Percentiles rank a stretch among this genome's conserved stretches.
Conservation (phyloP, 2,329 filamentous ascomycete species). For the Apiospora marii region DNA sequence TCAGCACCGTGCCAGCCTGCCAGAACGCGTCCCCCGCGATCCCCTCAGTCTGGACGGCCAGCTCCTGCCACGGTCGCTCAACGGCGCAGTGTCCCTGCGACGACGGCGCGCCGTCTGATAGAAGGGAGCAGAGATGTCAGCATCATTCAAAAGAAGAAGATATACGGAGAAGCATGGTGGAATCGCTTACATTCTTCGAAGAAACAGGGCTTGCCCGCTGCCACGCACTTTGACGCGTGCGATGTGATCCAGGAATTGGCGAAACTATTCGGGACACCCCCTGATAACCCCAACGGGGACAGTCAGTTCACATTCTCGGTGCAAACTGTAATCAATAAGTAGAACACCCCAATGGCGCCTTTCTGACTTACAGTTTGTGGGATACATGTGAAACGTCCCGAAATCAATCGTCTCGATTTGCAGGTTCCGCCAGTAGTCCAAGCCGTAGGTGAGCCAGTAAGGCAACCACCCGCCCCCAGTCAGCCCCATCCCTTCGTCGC, state of each 20-base stretch:
- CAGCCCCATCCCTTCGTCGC: slow-evolving; percentile 61
- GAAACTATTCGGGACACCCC: slow-evolving; percentile 37
- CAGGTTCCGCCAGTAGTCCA: slow-evolving; percentile 61
- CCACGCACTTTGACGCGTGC: slow-evolving; percentile 47
- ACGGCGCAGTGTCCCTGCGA: slow-evolving; percentile 37
- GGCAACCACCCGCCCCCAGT: slow-evolving; percentile 54
- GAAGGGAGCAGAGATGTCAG: background rate
- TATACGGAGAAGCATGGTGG: too few relatives aligned
- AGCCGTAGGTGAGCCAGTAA: slow-evolving; percentile 54
- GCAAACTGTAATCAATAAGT: background rate
- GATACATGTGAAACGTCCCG: slow-evolving; percentile 55
- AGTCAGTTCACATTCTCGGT: background rate
- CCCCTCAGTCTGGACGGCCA: slow-evolving; percentile 36
- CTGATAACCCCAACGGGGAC: background rate
- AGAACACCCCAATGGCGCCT: too few relatives aligned
- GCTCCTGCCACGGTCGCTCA: slow-evolving; percentile 40
- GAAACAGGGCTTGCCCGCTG: slow-evolving; percentile 49
- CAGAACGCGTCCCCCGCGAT: slow-evolving; percentile 41
- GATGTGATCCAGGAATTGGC: slow-evolving; percentile 45
- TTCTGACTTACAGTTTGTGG: slow-evolving; percentile 29
- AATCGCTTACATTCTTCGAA: slow-evolving; percentile 49
- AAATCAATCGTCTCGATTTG: slow-evolving; percentile 60
- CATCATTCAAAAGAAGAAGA: too few relatives aligned
- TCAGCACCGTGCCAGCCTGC: slow-evolving; percentile 41
- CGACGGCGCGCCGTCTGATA: background rate